These are phyloP conservation scores for Lentinula detonsa DNA, from an alignment of 768 basidiomycete genomes.

Conservation along the genomic window DNA sequence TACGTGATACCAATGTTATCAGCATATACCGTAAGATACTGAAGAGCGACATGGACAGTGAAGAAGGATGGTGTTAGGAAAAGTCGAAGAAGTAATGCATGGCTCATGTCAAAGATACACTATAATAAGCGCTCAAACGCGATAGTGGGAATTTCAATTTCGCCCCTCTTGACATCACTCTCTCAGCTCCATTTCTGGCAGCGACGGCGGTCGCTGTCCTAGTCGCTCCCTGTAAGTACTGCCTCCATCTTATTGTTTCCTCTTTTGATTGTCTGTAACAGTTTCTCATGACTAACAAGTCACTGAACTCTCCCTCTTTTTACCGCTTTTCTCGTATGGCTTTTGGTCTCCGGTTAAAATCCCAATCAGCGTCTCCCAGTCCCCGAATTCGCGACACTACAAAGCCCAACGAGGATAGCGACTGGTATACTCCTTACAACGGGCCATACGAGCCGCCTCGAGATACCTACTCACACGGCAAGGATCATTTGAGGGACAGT, in stretches of 20 bases:
- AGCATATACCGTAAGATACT: slow-evolving; percentile 75
- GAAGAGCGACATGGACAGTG: slow-evolving; percentile 88
- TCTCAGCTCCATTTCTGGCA: neutral
- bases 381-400: neutral
- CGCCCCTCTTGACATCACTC: neutral
- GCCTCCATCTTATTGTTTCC: neutral
- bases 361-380: slow-evolving; percentile 3
- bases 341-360: slow-evolving; percentile 1
- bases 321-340: neutral
- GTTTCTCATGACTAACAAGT: neutral
- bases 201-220: neutral
- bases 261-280: neutral
- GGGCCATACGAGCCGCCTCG: slow-evolving; percentile 48
- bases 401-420: slow-evolving; percentile 24
- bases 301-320: neutral
- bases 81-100: slow-evolving; percentile 85
- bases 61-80: slow-evolving; percentile 93
- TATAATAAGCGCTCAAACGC: neutral
- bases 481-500: slow-evolving; percentile 28
- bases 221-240: neutral
- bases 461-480: slow-evolving; percentile 18
- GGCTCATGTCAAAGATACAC: slow-evolving; percentile 18
- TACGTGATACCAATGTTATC: slow-evolving; percentile 92
- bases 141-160: neutral
- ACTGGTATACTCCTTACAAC: slow-evolving; percentile 64